Evolutionary conservation across 2,329 filamentous ascomycete species (phyloP), one percentile per base, ranked within the genome.

Genomic region (Calonectria montana): DNA sequence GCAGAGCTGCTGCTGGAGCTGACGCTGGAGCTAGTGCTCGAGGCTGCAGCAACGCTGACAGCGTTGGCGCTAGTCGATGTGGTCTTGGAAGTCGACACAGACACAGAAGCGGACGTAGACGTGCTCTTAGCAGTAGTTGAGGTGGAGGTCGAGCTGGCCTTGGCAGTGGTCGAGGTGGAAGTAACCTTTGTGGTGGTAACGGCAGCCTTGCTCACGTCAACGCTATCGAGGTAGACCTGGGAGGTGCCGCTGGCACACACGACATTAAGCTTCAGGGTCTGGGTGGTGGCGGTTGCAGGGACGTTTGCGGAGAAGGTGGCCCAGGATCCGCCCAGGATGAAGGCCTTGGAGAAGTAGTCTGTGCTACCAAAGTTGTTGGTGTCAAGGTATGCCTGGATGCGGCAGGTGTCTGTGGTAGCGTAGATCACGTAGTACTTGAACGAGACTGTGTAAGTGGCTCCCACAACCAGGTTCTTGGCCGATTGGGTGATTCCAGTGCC

Each of bases 351-450:
- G n/a, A 69, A 55, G 45, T 65, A 65, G 27, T 53, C 57, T 13
- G 25, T 43, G 57, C 27, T 69, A 15, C n/a, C 45, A 25, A 55
- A 63, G 57, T 55, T 63, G 47, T 45, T 41, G 55, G 2, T n/a
- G 18, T 47, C 57, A 21, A 62, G 50, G 47, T 63, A 63, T 37
- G 45, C 66, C 12, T 48, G 57, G 27, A 69, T 43, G 9, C 47
- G 45, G 47, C 66, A 69, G 8, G 45, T 45, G 45, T 64, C 50
- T 29, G 35, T 39, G 9, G 43, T 61, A n/a, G 21, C 15, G 45
- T 55, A 69, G 35, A 63, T 50, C 18, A 63, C 35, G 15, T 27
- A 31, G 37, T 69, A 64, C 31, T 63, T 41, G 47, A 63, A 63
- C 37, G 39, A 35, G 3, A 63, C 45, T 5, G 57, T 43, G 66